Percentiles rank a stretch among this genome's conserved stretches.
phyloP scores from a whole-genome alignment of 371 early-diverging fungal species.

The Thermomucor indicae-seudaticae region DNA sequence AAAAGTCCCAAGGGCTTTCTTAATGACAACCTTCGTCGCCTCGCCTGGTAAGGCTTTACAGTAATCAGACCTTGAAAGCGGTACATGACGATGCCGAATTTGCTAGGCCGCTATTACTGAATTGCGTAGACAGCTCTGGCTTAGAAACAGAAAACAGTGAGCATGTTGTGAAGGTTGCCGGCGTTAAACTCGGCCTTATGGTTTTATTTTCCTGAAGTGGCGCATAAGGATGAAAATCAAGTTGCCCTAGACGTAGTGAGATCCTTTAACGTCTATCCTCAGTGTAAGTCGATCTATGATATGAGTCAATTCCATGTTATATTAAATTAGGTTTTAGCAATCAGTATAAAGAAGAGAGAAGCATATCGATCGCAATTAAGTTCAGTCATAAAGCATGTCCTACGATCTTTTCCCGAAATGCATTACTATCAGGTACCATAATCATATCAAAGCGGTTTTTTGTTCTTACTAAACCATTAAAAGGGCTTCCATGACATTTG shows the following conservation, averaged over 20 bases:
- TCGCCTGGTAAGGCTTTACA: no score
- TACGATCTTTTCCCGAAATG: constrained; percentile 51
- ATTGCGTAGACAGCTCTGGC: no score
- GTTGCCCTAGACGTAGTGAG: constrained; percentile 25
- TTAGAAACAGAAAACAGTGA: no score
- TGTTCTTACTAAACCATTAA: neutral
- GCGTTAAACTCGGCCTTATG: no score
- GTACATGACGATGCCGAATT: no score
- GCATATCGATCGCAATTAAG: constrained; percentile 40
- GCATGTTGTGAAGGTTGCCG: no score
- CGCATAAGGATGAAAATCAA: neutral
- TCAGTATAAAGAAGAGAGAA: constrained; percentile 23
- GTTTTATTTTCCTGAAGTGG: no score
- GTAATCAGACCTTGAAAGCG: no score
- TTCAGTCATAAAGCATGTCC: constrained; percentile 46
- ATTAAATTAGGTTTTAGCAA: constrained; percentile 13
- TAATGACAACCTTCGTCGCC: no score
- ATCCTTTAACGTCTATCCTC: constrained; percentile 43
- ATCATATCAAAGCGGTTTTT: neutral
- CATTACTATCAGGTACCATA: constrained; percentile 63
- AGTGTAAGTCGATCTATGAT: constrained; percentile 15
- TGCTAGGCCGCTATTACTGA: no score
- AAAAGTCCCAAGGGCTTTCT: no score
- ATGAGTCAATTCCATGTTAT: neutral
- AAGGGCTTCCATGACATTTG: constrained; percentile 77